phyloP scores from a whole-genome alignment of 192 early-diverging fungal genomes.

The Haplosporangium gracile region DNA sequence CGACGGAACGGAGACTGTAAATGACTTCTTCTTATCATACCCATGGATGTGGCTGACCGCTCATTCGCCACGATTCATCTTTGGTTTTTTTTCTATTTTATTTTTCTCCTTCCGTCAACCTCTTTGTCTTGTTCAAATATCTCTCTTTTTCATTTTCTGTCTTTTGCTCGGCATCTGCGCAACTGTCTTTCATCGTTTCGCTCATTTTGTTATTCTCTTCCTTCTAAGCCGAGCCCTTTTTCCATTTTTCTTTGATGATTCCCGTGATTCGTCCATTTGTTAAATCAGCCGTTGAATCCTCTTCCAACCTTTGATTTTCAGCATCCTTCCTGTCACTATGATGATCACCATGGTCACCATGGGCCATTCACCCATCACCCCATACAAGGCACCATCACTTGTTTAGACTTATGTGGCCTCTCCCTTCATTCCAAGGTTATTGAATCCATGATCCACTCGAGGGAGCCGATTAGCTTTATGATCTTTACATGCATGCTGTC shows the following conservation, averaged over 20 bases:
- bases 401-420: not conserved
- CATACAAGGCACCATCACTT: not conserved
- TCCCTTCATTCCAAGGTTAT: not conserved
- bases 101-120: not conserved
- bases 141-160: not conserved
- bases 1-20: not conserved
- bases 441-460: not conserved
- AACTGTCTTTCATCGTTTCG: not conserved
- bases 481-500: not conserved
- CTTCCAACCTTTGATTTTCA: not conserved
- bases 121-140: not conserved
- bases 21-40: not conserved
- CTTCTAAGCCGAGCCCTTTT: not conserved
- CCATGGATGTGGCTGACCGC: not conserved
- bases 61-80: conserved; percentile 21
- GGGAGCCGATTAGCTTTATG: not conserved
- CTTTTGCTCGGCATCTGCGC: not conserved
- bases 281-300: not conserved
- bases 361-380: not conserved
- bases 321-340: not conserved
- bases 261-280: not conserved
- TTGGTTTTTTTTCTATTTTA: not conserved
- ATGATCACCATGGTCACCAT: not conserved
- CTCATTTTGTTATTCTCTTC: not conserved
- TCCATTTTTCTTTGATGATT: not conserved